Percentiles rank a stretch among this genome's conserved stretches.
phyloP scores from a whole-genome alignment of 208 protist species.

The Naegleria lovaniensis region DNA sequence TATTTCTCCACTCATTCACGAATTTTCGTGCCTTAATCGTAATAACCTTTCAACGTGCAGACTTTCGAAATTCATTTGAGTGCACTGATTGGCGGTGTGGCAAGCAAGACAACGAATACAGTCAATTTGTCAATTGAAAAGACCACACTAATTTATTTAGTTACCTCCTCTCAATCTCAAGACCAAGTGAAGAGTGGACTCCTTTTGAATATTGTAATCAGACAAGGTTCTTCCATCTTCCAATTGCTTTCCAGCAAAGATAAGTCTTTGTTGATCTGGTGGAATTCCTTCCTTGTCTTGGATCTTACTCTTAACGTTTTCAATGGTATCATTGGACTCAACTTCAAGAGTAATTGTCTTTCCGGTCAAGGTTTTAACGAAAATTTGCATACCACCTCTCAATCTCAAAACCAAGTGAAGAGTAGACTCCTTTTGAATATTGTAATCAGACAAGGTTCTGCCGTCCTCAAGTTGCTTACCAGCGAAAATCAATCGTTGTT shows the following conservation, averaged over 20 bases:
- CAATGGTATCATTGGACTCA: conserved; percentile 33
- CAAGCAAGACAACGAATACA: too few relatives aligned
- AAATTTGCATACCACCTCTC: conserved; percentile 50
- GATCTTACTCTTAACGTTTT: conserved; percentile 37
- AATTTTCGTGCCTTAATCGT: too few relatives aligned
- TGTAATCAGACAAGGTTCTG: conserved; percentile 75
- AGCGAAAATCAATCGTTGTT: conserved; percentile 69
- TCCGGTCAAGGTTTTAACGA: conserved; percentile 43
- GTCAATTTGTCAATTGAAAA: too few relatives aligned
- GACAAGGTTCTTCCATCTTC: conserved; percentile 73
- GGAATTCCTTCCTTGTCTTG: conserved; percentile 45
- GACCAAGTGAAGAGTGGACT: conserved; percentile 84
- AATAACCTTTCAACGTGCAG: too few relatives aligned
- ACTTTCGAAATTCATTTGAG: too few relatives aligned
- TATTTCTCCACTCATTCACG: too few relatives aligned
- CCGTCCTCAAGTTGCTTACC: conserved; percentile 82
- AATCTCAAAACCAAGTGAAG: conserved; percentile 80
- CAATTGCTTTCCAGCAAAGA: conserved; percentile 80
- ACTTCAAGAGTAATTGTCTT: conserved; percentile 42
- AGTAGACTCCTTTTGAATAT: conserved; percentile 85
- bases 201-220: conserved; percentile 86
- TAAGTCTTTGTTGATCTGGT: conserved; percentile 56
- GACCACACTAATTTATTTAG: not conserved
- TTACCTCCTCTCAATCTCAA: conserved; percentile 66
- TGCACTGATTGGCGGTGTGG: too few relatives aligned